Evolutionary conservation across 345 rosid genomes (phyloP), one percentile per base, ranked within the genome.

Genomic region (Excoecaria agallocha): DNA sequence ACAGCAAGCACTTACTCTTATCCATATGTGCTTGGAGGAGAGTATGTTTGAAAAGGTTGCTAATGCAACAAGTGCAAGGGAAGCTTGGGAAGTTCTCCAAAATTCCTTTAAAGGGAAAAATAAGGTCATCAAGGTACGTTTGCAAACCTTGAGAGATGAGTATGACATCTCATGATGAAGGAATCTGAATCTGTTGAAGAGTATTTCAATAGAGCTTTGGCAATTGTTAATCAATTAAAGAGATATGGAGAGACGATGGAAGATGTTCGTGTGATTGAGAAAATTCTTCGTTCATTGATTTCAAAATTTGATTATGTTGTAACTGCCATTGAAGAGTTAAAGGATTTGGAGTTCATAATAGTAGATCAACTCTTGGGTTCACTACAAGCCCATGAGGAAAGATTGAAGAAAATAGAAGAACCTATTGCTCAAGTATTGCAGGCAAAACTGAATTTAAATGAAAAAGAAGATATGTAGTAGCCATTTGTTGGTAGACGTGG

Each of bases 261-360:
- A 12, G 43, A 79, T 25, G 30, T 30, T 30, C 2, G 30, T 30
- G 30, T 30, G 30, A 30, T 30, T 30, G 30, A 30, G 2, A 30
- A 80, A n/a, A 63, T 76, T 13, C 19, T 76, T 55, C 15, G 41
- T 0, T 62, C 56, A 8, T 35, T 77, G 12, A 8, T 17, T 24
- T 19, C 61, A 51, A 74, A 60, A 19, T 81, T 55, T 11, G 49
- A 74, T 13, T 48, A 59, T 48, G 51, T 76, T 6, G 52, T 72
- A 3, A 24, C 49, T 7, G 69, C 63, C 3, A 74, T 76, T 15
- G 54, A 76, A 46, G 75, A 80, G 19, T 69, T 51, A 8, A 77
- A 70, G 56, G 73, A 74, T 45, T 2, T 70, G 0, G 65, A 16
- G 0, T 11, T 13, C 11, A 73, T 57, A 56, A 62, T 46, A 0